Conservation (phyloP, 2,329 filamentous ascomycete species). For the Colletotrichum sp. region DNA sequence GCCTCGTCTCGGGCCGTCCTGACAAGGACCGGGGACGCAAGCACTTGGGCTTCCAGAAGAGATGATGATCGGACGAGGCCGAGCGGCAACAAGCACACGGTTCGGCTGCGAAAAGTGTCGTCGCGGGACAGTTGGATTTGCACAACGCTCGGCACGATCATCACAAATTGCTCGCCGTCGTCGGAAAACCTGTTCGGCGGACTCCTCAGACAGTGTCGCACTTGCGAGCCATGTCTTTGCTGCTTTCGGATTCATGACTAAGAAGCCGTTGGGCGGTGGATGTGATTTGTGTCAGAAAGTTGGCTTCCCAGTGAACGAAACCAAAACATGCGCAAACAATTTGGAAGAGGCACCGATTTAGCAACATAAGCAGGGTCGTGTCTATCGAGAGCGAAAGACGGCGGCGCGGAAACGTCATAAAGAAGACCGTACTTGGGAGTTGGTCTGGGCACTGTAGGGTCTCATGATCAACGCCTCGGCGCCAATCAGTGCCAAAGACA, state of each 20-base stretch:
- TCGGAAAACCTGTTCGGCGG: not conserved
- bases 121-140: not conserved
- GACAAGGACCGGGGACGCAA: conserved; percentile 12
- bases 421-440: not conserved
- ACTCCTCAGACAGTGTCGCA: not conserved
- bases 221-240: not conserved
- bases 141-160: not conserved
- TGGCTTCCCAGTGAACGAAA: not conserved
- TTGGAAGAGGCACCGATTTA: not conserved
- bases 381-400: not conserved
- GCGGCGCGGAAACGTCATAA: not conserved
- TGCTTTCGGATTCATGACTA: not conserved
- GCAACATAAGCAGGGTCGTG: not conserved
- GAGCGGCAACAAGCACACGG: not conserved
- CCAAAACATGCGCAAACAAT: not conserved
- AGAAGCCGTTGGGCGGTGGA: not conserved
- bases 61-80: not conserved
- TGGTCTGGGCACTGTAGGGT: not conserved
- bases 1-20: conserved; percentile 15
- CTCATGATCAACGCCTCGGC: not conserved
- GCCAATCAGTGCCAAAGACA: not conserved
- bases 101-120: not conserved
- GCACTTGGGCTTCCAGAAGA: not conserved
- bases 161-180: not conserved
- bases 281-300: not conserved